Percentiles rank a stretch among this genome's conserved stretches.
These are phyloP conservation scores for Bipolaris zeicola DNA, from an alignment of 2,329 filamentous ascomycete genomes.

Conservation along the genomic window DNA sequence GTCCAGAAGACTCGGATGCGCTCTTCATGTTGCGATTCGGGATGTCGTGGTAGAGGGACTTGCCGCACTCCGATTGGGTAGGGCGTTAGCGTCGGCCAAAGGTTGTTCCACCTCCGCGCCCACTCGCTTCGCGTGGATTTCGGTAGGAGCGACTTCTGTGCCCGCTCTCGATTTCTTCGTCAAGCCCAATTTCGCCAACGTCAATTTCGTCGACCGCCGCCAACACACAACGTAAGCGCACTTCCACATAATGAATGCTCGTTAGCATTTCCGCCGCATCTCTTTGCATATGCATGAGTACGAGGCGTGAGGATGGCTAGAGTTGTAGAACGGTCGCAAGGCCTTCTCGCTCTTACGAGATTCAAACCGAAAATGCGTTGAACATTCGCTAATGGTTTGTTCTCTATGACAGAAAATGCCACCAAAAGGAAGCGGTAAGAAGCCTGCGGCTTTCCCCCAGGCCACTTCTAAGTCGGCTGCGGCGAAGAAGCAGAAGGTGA, in stretches of 20 bases:
- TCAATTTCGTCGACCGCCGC: slow-evolving; percentile 43
- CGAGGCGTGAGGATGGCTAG: slow-evolving; percentile 47
- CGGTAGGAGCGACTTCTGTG: slow-evolving; percentile 24
- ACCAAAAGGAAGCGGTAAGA: slow-evolving; percentile 91
- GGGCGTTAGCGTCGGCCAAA: slow-evolving; percentile 21
- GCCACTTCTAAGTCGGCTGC: slow-evolving; percentile 70
- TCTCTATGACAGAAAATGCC: slow-evolving; percentile 91
- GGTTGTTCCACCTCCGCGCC: slow-evolving; percentile 11
- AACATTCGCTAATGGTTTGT: slow-evolving; percentile 92
- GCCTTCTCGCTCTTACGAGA: slow-evolving; percentile 48
- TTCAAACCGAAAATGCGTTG: slow-evolving; percentile 62
- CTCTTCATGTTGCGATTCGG: slow-evolving; percentile 2
- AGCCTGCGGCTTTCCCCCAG: slow-evolving; percentile 73
- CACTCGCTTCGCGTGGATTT: slow-evolving; percentile 29
- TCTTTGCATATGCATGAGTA: slow-evolving; percentile 28
- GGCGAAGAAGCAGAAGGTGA: slow-evolving; percentile 96
- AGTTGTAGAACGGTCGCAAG: slow-evolving; percentile 46
- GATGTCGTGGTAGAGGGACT: neutral
- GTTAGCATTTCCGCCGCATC: slow-evolving; percentile 43
- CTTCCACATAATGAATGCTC: slow-evolving; percentile 37
- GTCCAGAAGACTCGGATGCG: neutral
- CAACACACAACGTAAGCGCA: slow-evolving; percentile 48
- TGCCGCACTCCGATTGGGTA: slow-evolving; percentile 20
- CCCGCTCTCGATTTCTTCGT: slow-evolving; percentile 17
- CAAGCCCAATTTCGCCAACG: slow-evolving; percentile 33